phyloP scores from a whole-genome alignment of 2,329 filamentous ascomycete genomes.

The Botrytis galanthina region DNA sequence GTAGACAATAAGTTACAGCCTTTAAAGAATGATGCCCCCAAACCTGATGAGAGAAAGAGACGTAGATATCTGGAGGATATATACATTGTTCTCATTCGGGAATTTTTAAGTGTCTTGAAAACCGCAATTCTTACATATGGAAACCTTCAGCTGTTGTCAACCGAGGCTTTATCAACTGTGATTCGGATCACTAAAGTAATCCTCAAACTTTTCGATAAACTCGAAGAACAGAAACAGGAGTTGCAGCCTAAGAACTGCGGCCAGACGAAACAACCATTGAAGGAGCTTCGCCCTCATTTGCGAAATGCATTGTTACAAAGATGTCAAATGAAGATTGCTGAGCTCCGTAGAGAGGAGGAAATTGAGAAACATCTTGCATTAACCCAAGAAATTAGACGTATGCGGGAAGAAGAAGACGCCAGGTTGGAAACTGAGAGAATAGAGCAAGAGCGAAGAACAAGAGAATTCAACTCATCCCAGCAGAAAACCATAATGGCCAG shows the following conservation, averaged over 20 bases:
- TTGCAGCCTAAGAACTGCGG: not conserved
- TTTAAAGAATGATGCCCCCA: not conserved
- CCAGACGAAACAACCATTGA: not conserved
- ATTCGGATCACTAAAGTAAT: not conserved
- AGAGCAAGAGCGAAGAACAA: not conserved
- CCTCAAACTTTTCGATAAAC: not conserved
- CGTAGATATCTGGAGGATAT: not conserved
- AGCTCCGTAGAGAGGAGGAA: not conserved
- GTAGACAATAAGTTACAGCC: not conserved
- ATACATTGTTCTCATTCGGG: not conserved
- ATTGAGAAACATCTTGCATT: not conserved
- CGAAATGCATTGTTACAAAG: not conserved
- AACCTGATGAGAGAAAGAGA: not conserved
- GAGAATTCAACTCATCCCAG: not conserved
- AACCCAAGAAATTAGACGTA: not conserved
- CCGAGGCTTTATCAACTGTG: not conserved
- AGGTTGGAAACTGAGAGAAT: not conserved
- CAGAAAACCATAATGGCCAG: not conserved
- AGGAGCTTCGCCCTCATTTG: not conserved
- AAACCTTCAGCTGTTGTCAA: not conserved
- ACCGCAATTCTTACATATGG: not conserved
- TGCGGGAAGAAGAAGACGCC: not conserved
- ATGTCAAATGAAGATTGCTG: not conserved
- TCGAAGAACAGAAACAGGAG: not conserved
- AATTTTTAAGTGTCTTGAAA: not conserved